Evolutionary conservation across 78 protist species (phyloP), one percentile per base, ranked within the genome.

Genomic region (Reticulomyxa filosa): DNA sequence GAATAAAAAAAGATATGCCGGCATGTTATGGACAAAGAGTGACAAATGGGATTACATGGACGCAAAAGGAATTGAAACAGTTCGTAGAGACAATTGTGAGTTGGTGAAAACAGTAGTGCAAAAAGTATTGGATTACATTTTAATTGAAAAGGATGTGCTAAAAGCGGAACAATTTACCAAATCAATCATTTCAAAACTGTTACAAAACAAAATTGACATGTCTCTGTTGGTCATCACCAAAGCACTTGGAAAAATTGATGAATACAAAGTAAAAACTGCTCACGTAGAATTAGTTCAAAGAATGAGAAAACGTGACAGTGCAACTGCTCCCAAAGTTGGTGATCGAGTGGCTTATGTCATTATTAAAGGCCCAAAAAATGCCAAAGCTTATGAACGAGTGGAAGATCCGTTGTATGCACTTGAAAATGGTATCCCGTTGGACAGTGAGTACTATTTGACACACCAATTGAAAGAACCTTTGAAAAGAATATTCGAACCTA

Each of bases 311-410:
- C 72, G 98, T 22, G 90, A 95, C 65, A 73, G 93, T 0, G 77
- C 57, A 6, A 48, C 46, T 13, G 99, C 98, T 0, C 99, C 99
- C 8, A 33, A 36, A 20, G 55, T 97, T 32, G 99, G 99, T 27
- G 99, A 95, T 69, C 92, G 99, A 38, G 91, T 97, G 23, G 92
- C 98, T 10, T 97, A 90, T 67, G 99, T 97, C 5, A 77, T 97
- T 35, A 73, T 89, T 62, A 82, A 79, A 52, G 96, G 75, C 6
- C 57, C 63, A 8, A 35, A 0, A 4, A 33, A 32, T 34, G 35
- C 4, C 64, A 4, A 20, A 4, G 88, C 84, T 10, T 88, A 57
- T 38, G 98, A 97, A 42, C 84, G 81, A 65, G 76, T 92, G 0
- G 99, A 97, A 67, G 99, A 97, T 72, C 99, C 99, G 30, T 70